These are phyloP conservation scores for Taxillus chinensis DNA, from an alignment of 164 flowering plant genomes.

Conservation along the genomic window DNA sequence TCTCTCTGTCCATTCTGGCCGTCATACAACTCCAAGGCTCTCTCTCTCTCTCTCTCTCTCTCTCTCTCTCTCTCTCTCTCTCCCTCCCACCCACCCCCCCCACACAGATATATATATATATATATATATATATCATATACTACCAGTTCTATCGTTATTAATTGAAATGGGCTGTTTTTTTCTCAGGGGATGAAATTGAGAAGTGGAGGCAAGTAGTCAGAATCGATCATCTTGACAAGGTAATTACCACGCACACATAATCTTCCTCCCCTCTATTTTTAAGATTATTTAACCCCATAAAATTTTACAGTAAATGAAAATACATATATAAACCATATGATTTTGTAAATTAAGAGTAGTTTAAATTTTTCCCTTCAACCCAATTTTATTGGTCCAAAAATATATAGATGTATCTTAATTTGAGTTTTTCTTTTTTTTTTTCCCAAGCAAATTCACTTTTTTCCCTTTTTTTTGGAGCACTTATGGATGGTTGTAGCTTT, in stretches of 20 bases:
- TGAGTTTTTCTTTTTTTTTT: background rate
- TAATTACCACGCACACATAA: background rate
- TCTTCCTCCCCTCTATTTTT: no score
- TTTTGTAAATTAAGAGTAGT: no score
- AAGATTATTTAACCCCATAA: no score
- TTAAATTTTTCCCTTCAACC: no score
- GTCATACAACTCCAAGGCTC: constrained; percentile 7
- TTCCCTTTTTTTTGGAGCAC: background rate
- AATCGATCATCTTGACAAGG: background rate
- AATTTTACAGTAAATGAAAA: no score
- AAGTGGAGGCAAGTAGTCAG: background rate
- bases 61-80: constrained; percentile 1
- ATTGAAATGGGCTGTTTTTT: background rate
- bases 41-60: constrained; percentile 4
- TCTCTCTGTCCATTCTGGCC: constrained; percentile 5
- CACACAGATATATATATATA: no score
- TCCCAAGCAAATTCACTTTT: no score
- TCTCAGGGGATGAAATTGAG: constrained; percentile 3
- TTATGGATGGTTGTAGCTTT: background rate
- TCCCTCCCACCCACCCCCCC: no score
- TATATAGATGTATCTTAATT: background rate
- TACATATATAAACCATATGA: no score
- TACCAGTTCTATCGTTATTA: background rate
- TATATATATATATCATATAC: no score
- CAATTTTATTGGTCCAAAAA: no score